Evolutionary conservation across 2,329 filamentous ascomycete species (phyloP).

Genomic region (Phaeophleospora eucalypticola): DNA sequence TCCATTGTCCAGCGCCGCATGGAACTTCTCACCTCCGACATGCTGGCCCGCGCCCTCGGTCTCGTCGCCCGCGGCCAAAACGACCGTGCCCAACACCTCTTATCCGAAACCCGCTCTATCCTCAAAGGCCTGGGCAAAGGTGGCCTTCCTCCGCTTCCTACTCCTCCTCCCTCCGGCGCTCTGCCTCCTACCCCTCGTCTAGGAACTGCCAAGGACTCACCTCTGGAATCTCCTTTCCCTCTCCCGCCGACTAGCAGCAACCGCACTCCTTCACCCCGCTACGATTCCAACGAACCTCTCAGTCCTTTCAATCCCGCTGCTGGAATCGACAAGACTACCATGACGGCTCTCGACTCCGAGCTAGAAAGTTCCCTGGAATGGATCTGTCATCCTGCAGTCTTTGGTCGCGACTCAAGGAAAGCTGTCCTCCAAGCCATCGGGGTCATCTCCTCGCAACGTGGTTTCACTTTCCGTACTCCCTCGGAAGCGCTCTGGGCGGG

Average conservation of each 20-base stretch:
- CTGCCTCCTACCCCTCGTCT: conserved; percentile 34
- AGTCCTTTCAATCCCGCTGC: conserved; percentile 56
- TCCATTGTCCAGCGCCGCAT: conserved; percentile 93
- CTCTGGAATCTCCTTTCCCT: conserved; percentile 19
- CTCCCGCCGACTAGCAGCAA: conserved; percentile 18
- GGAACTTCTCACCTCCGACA: conserved; percentile 96
- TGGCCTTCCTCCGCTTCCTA: conserved; percentile 79
- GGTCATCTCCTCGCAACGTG: conserved; percentile 90
- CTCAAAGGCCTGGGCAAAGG: conserved; percentile 95
- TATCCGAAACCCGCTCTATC: conserved; percentile 91
- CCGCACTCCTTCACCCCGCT: conserved; percentile 39
- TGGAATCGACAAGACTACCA: conserved; percentile 78
- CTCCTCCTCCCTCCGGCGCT: conserved; percentile 45
- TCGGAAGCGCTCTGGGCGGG: conserved; percentile 87
- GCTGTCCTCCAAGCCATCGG: conserved; percentile 94
- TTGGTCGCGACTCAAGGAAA: conserved; percentile 89
- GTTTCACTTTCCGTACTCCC: conserved; percentile 86
- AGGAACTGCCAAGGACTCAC: conserved; percentile 12
- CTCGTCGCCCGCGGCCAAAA: conserved; percentile 88
- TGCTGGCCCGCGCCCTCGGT: conserved; percentile 88
- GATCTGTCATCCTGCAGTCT: conserved; percentile 96
- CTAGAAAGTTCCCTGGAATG: conserved; percentile 88
- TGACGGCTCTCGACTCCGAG: conserved; percentile 83
- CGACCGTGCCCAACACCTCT: conserved; percentile 84
- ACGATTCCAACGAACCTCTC: conserved; percentile 10